phyloP scores from a whole-genome alignment of 352 stramenopile genomes.

The Thraustotheca clavata region DNA sequence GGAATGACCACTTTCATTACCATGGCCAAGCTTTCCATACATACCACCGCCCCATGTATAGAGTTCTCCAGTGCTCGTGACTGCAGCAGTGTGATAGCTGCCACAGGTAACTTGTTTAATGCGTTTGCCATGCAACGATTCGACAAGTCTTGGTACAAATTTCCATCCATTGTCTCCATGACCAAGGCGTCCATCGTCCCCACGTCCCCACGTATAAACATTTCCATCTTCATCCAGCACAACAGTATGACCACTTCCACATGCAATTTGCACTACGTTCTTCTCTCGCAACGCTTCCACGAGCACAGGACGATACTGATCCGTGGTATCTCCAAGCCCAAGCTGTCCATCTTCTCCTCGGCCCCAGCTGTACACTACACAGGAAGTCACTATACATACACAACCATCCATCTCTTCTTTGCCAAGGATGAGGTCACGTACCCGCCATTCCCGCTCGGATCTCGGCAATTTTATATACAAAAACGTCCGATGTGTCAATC shows the following conservation, averaged over 20 bases:
- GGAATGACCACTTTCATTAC: conserved; percentile 91
- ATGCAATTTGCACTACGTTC: conserved; percentile 82
- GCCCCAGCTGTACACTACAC: conserved; percentile 81
- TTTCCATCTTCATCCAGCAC: conserved; percentile 77
- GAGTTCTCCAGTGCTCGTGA: conserved; percentile 90
- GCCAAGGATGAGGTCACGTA: neutral
- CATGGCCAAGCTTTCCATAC: conserved; percentile 91
- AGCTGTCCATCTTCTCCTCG: conserved; percentile 82
- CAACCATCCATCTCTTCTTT: neutral
- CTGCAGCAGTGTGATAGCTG: conserved; percentile 93
- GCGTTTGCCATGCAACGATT: conserved; percentile 86
- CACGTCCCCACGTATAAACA: conserved; percentile 86
- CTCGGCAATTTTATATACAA: neutral
- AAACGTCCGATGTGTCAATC: too few relatives aligned
- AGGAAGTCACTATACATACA: conserved; percentile 1
- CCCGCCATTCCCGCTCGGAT: neutral
- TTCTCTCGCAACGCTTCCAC: conserved; percentile 77
- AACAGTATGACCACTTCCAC: conserved; percentile 81
- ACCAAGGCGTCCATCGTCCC: conserved; percentile 83
- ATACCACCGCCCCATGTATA: conserved; percentile 93
- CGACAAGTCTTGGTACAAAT: conserved; percentile 91
- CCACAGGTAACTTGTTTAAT: conserved; percentile 91
- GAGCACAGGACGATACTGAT: conserved; percentile 76
- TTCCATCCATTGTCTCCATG: conserved; percentile 95
- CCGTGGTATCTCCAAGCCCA: conserved; percentile 76